These are phyloP conservation scores for Aspergillus diversus DNA, from an alignment of 495 filamentous ascomycete species.

Conservation along the genomic window DNA sequence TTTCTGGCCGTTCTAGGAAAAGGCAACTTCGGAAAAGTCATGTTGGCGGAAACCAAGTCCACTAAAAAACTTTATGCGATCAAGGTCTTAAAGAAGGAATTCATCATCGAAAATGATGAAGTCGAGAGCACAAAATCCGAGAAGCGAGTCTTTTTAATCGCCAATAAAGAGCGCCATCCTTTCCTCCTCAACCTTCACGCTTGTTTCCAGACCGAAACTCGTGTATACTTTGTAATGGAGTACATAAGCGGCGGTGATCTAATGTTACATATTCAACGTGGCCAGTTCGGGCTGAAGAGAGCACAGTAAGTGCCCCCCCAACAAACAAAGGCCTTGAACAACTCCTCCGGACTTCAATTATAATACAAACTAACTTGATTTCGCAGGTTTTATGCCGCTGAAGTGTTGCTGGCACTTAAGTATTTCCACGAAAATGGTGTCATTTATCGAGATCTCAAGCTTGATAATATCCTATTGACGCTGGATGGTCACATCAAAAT, in stretches of 20 bases:
- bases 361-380: slow-evolving; percentile 2
- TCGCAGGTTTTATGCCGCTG: slow-evolving; percentile 92
- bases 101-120: slow-evolving; percentile 99
- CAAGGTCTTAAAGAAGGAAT: slow-evolving; percentile 99
- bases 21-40: slow-evolving; percentile 99
- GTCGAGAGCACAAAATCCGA: slow-evolving; percentile 99
- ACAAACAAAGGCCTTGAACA: neutral
- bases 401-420: slow-evolving; percentile 95
- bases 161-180: slow-evolving; percentile 96
- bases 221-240: slow-evolving; percentile 99
- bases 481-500: slow-evolving; percentile 99
- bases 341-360: neutral
- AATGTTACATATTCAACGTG: slow-evolving; percentile 98
- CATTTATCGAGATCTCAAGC: slow-evolving; percentile 98
- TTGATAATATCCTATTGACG: slow-evolving; percentile 96
- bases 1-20: slow-evolving; percentile 98
- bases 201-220: slow-evolving; percentile 98
- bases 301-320: slow-evolving; percentile 73
- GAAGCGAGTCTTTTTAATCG: slow-evolving; percentile 95
- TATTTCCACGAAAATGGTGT: slow-evolving; percentile 99
- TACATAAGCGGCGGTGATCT: slow-evolving; percentile 99
- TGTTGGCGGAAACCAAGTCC: slow-evolving; percentile 96
- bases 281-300: slow-evolving; percentile 92
- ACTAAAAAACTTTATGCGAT: slow-evolving; percentile 94
- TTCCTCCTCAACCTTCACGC: slow-evolving; percentile 95